Percentiles rank a stretch among this genome's conserved stretches.
phyloP scores from a whole-genome alignment of 768 basidiomycete species.

The Kwoniella mangroviensis region DNA sequence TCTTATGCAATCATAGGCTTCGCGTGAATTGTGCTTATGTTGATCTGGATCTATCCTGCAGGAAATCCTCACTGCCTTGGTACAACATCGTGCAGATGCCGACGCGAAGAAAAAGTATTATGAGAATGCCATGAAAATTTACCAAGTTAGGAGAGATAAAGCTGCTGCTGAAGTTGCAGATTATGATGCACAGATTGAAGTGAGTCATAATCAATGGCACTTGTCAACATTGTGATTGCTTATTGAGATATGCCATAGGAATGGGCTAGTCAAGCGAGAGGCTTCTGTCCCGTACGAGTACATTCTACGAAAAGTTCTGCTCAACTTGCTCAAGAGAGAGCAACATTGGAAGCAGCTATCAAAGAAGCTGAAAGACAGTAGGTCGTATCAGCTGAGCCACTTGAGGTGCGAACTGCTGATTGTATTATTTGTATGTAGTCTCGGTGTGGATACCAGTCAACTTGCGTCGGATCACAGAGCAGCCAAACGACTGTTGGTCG shows the following conservation, averaged over 20 bases:
- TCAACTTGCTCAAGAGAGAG: constrained; percentile 22
- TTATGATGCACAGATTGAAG: constrained; percentile 5
- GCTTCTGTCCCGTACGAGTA: constrained; percentile 26
- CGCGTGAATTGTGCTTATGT: constrained; percentile 66
- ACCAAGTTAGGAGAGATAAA: constrained; percentile 8
- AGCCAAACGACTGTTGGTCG: not conserved
- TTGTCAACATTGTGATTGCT: not conserved
- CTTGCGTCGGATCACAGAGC: not conserved
- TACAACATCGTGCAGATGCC: constrained; percentile 2
- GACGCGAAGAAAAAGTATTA: constrained; percentile 15
- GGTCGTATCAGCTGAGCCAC: constrained; percentile 4
- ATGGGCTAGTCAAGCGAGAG: constrained; percentile 28
- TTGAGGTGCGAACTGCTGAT: not conserved
- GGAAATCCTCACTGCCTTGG: constrained; percentile 12
- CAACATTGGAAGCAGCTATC: constrained; percentile 23
- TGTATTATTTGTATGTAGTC: constrained; percentile 3
- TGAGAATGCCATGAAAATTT: not conserved
- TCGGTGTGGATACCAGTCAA: constrained; percentile 19
- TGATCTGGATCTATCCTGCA: not conserved
- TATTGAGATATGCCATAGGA: constrained; percentile 18
- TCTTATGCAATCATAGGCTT: constrained; percentile 11
- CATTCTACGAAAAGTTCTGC: not conserved
- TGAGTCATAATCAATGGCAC: constrained; percentile 6
- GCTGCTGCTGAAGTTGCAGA: constrained; percentile 1
- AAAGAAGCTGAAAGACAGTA: constrained; percentile 37